Evolutionary conservation across 2,329 filamentous ascomycete genomes (phyloP).

Genomic region (Fonsecaea nubica): DNA sequence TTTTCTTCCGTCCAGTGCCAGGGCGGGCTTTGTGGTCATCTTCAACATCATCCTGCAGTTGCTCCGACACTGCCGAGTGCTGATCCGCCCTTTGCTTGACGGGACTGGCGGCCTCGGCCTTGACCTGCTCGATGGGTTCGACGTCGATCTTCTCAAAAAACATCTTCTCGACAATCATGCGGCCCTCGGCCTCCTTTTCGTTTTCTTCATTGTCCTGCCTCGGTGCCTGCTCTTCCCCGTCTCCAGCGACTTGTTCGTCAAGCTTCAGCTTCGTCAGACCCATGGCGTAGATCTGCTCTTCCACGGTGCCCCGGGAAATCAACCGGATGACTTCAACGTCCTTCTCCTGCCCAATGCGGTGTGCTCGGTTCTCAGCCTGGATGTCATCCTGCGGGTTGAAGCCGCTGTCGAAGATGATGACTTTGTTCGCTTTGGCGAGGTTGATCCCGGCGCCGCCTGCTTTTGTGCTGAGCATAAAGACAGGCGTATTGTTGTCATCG

Average conservation of each 20-base stretch:
- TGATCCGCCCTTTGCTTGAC: constrained; percentile 16
- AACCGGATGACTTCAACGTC: constrained; percentile 90
- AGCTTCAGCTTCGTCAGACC: constrained; percentile 93
- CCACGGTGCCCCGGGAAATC: constrained; percentile 80
- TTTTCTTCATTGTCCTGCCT: constrained; percentile 32
- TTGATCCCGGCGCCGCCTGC: constrained; percentile 98
- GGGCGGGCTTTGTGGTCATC: not conserved
- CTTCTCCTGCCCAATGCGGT: constrained; percentile 88
- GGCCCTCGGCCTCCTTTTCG: constrained; percentile 56
- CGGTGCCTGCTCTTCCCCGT: constrained; percentile 47
- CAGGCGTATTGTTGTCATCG: constrained; percentile 74
- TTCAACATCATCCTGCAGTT: constrained; percentile 1
- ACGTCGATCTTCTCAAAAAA: constrained; percentile 51
- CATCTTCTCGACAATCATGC: constrained; percentile 59
- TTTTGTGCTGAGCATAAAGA: constrained; percentile 91
- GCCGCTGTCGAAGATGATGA: constrained; percentile 95
- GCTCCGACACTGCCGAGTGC: not conserved
- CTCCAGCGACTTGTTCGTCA: constrained; percentile 74
- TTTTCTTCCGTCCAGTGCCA: constrained; percentile 7
- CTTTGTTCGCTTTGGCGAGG: constrained; percentile 92
- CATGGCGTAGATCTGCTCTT: constrained; percentile 89
- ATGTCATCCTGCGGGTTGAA: constrained; percentile 98
- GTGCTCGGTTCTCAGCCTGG: constrained; percentile 96
- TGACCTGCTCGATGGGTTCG: constrained; percentile 32
- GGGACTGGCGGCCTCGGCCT: constrained; percentile 30